These are phyloP conservation scores for Madurella mycetomatis DNA, from an alignment of 2,329 filamentous ascomycete genomes.

Conservation along the genomic window DNA sequence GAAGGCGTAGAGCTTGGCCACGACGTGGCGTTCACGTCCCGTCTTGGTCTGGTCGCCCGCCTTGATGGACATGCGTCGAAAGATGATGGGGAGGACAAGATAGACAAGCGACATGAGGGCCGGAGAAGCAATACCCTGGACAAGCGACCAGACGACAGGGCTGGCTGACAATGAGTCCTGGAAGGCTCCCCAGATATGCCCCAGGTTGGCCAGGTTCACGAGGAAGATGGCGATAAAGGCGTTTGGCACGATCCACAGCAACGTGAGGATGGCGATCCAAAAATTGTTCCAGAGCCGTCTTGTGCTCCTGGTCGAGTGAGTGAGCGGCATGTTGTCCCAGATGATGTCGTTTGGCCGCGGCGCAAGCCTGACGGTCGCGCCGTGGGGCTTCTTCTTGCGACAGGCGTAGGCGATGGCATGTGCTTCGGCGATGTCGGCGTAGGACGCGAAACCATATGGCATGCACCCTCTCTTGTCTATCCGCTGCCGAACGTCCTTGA, in stretches of 20 bases:
- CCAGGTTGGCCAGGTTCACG: conserved; percentile 78
- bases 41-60: conserved; percentile 91
- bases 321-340: conserved; percentile 86
- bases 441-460: conserved; percentile 92
- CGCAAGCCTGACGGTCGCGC: conserved; percentile 71
- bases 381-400: conserved; percentile 74
- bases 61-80: conserved; percentile 76
- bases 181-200: conserved; percentile 74
- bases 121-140: conserved; percentile 88
- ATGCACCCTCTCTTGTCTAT: conserved; percentile 86
- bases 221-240: conserved; percentile 92
- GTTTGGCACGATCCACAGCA: conserved; percentile 89
- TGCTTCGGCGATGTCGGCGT: conserved; percentile 80
- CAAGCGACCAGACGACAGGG: conserved; percentile 70
- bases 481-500: conserved; percentile 74
- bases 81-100: conserved; percentile 81
- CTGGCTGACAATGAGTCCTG: conserved; percentile 57
- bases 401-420: conserved; percentile 81
- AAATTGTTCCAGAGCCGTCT: conserved; percentile 74
- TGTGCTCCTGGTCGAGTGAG: conserved; percentile 62
- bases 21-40: conserved; percentile 83
- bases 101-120: conserved; percentile 85
- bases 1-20: conserved; percentile 87
- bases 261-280: conserved; percentile 75
- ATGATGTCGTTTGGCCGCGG: conserved; percentile 89